Evolutionary conservation across 345 rosid species (phyloP), one percentile per base, ranked within the genome.

Genomic region (Heritiera littoralis): DNA sequence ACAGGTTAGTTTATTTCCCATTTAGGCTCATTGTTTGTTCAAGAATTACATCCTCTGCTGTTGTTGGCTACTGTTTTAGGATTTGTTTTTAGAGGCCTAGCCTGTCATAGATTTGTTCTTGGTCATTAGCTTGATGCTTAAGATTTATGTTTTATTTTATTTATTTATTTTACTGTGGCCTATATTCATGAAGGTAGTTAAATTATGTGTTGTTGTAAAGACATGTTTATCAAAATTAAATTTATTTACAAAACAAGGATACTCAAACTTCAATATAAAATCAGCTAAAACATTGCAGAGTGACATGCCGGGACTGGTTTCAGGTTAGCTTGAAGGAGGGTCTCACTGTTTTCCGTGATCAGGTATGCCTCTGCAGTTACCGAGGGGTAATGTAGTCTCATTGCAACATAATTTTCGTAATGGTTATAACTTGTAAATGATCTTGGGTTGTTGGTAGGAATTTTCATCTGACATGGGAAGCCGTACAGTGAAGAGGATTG

Each of bases 391-490:
- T 76, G 17, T 83, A 63, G 13, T 20, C 32, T 80, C n/a, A 45
- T 12, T 30, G 41, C 61, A 18, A 15, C 43, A 43, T 28, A 65
- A 20, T 14, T 10, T 54, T 40, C 7, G 58, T 79, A n/a, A 55
- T 74, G 61, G 65, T 59, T 75, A 3, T 35, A 35, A 35, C 38
- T 35, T 35, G 41, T 52, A 35, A 63, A 13, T n/a, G 49, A 35
- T 17, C 43, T 6, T 75, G 70, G 38, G 35, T 72, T 41, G 15
- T 56, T 28, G 69, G n/a, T 81, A 97, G 98, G 99, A 97, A 81
- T 97, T 94, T 87, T 97, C 98, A 59, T 94, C 98, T 69, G 99
- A 94, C 90, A 90, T 96, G 99, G 99, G 98, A 85, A 96, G 97
- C 86, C 92, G 98, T 40, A 87, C 98, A 49, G 99, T 96, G 59